phyloP scores from a whole-genome alignment of 805 yeast species.

The Ogataea saltuana region DNA sequence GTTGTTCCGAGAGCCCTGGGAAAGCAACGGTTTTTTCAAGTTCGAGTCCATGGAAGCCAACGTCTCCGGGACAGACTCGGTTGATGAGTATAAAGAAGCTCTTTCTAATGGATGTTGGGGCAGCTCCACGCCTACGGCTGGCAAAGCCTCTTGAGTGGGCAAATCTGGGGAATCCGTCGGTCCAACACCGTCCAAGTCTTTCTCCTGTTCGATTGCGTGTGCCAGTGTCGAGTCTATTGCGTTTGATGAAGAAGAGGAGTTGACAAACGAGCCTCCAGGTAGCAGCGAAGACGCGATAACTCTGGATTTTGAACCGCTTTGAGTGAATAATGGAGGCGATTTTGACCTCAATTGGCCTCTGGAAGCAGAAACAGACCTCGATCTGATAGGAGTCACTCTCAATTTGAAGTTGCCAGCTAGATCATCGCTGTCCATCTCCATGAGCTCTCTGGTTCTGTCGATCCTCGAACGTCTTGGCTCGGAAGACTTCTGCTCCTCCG shows the following conservation, averaged over 20 bases:
- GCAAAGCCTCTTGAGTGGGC: too few relatives aligned
- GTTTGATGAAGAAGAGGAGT: slow-evolving; percentile 18
- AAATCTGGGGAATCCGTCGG: background rate
- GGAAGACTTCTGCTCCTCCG: background rate
- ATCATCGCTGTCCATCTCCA: slow-evolving; percentile 22
- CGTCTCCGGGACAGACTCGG: slow-evolving; percentile 19
- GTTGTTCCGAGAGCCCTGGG: slow-evolving; percentile 20
- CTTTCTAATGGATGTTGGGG: slow-evolving; percentile 11
- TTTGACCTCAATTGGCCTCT: slow-evolving; percentile 17
- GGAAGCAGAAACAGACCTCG: slow-evolving; percentile 26
- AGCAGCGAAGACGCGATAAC: slow-evolving; percentile 25
- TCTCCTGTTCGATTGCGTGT: slow-evolving; percentile 18
- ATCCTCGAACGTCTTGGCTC: slow-evolving; percentile 13
- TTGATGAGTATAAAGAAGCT: slow-evolving; percentile 22
- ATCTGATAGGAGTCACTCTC: slow-evolving; percentile 32
- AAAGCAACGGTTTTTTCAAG: slow-evolving; percentile 19
- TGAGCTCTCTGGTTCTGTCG: slow-evolving; percentile 11
- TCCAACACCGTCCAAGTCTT: background rate
- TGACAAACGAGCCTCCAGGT: slow-evolving; percentile 22
- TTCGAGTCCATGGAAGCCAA: slow-evolving; percentile 23
- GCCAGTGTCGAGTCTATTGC: slow-evolving; percentile 29
- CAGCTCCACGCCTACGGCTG: too few relatives aligned
- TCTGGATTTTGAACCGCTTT: slow-evolving; percentile 21
- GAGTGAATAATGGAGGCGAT: slow-evolving; percentile 27
- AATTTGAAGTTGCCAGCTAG: slow-evolving; percentile 31